phyloP scores from a whole-genome alignment of 129 eudicot species.

The Arctium lappa region DNA sequence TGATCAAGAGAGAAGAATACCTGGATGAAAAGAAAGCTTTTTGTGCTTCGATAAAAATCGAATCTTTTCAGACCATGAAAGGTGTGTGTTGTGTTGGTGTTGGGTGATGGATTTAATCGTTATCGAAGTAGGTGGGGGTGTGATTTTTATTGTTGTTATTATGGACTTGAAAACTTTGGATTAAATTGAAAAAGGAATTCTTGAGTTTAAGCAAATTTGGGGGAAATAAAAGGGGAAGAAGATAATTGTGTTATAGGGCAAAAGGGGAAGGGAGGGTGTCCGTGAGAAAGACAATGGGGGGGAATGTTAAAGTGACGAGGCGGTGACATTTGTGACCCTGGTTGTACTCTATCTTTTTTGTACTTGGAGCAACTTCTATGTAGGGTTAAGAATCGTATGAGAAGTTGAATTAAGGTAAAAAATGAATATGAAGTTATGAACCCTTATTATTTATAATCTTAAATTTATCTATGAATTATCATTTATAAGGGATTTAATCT shows the following conservation, averaged over 20 bases:
- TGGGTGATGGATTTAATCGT: background rate
- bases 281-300: too few relatives aligned
- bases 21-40: background rate
- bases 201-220: conserved; percentile 9
- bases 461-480: too few relatives aligned
- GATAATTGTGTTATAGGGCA: conserved; percentile 1
- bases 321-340: too few relatives aligned
- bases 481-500: too few relatives aligned
- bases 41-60: background rate
- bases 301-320: too few relatives aligned
- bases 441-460: too few relatives aligned
- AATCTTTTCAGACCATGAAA: conserved; percentile 16
- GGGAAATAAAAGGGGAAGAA: background rate
- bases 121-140: conserved; percentile 22
- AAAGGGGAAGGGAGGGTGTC: background rate
- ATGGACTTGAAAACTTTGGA: background rate
- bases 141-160: background rate
- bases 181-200: background rate
- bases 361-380: too few relatives aligned
- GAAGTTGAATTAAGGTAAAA: too few relatives aligned
- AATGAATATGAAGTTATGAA: too few relatives aligned
- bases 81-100: background rate
- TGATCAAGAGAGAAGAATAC: conserved; percentile 12
- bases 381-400: too few relatives aligned
- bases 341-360: too few relatives aligned